Evolutionary conservation across 2,329 filamentous ascomycete genomes (phyloP).

Genomic region (Penicillium thymicola): DNA sequence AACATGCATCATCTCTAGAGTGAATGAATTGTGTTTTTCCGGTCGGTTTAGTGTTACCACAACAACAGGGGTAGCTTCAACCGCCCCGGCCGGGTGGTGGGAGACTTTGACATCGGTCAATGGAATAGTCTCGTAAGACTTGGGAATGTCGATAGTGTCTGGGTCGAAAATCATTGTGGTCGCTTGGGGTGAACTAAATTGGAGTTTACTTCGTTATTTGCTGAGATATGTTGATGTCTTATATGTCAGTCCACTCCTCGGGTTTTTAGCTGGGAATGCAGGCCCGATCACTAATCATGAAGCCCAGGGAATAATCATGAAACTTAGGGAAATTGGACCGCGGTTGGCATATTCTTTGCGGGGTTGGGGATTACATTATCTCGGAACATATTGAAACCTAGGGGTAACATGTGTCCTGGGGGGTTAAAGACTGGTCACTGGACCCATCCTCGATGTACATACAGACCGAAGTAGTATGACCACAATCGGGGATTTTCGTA

Average conservation of each 20-base stretch:
- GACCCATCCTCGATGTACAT: background rate
- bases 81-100: conserved; percentile 41
- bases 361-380: background rate
- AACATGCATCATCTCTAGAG: conserved; percentile 48
- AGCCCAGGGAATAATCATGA: background rate
- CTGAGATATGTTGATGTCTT: background rate
- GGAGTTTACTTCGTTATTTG: background rate
- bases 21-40: conserved; percentile 56
- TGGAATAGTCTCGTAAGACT: conserved; percentile 31
- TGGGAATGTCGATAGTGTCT: conserved; percentile 18
- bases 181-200: background rate
- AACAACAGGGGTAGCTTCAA: conserved; percentile 45
- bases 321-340: background rate
- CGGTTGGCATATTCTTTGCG: background rate
- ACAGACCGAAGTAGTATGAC: background rate
- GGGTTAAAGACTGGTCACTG: background rate
- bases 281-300: background rate
- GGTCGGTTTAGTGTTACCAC: conserved; percentile 53
- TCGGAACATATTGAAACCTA: background rate
- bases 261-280: background rate
- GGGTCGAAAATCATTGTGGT: conserved; percentile 4
- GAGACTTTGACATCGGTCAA: conserved; percentile 31
- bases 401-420: background rate
- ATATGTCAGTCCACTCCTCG: background rate
- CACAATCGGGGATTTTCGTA: too few species aligned